phyloP scores from a whole-genome alignment of 169 alveolate species.

The Eimeria mitis region DNA sequence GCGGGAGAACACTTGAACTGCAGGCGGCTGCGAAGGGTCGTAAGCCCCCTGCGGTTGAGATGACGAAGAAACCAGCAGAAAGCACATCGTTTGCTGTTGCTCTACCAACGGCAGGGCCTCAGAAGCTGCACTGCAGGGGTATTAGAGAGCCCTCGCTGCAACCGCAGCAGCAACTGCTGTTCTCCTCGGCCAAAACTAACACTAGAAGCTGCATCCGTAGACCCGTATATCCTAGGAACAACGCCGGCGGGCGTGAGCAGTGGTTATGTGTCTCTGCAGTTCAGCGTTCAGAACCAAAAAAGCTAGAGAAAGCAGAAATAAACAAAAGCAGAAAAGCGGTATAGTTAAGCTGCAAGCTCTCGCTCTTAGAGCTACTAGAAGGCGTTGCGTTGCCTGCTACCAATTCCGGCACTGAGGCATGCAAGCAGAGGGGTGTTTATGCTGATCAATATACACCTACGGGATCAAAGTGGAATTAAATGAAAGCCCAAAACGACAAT shows the following conservation, averaged over 20 bases:
- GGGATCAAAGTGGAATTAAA: neutral
- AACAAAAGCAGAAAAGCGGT: neutral
- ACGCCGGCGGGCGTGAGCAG: neutral
- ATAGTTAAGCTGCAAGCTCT: neutral
- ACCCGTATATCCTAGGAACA: neutral
- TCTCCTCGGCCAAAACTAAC: neutral
- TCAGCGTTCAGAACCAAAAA: neutral
- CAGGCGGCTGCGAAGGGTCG: slow-evolving; percentile 2
- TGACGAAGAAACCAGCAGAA: neutral
- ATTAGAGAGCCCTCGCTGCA: neutral
- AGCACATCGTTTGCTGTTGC: slow-evolving; percentile 6
- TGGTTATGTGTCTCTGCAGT: neutral
- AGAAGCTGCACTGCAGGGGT: neutral
- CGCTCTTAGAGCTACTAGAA: neutral
- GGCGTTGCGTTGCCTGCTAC: neutral
- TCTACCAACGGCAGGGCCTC: neutral
- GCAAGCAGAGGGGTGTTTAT: neutral
- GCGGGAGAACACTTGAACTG: neutral
- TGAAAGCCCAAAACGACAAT: neutral
- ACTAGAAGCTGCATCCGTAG: neutral
- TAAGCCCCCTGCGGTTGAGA: neutral
- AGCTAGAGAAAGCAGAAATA: neutral
- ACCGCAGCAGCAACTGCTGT: neutral
- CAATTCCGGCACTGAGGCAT: neutral
- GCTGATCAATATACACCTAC: neutral